Base-by-base conservation (phyloP, 495 filamentous ascomycete species). In the Haplographium delicatum region DNA sequence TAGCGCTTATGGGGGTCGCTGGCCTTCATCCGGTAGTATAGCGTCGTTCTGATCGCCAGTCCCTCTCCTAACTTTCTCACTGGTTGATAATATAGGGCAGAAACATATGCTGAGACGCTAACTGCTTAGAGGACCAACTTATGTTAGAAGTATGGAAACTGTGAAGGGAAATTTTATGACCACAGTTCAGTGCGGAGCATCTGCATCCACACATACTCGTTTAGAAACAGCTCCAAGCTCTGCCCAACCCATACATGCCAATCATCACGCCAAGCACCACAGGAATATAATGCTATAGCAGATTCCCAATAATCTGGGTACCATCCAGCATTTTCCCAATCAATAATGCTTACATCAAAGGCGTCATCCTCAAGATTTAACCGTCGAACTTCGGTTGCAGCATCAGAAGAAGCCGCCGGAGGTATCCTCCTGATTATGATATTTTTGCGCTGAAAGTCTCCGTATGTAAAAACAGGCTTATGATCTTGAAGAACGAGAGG, bases 281-380 rank as follows among this genome's bases (percentile, higher is more conserved):
- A 59, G 51, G 58, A 30, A 60, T 56, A 63, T 57, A 68, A 55
- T 27, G 64, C 60, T 46, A 40, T 57, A 44, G 46, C 51, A 51
- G 60, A 61, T 59, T 67, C 63, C 61, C 63, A 64, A 56, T 65
- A 67, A 30, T 51, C 61, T 34, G 64, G 66, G 57, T 63, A 67
- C 66, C 66, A 68, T 24, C 58, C 59, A 49, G 64, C 56, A 56
- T 33, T 55, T 50, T 68, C 64, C 64, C 64, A 67, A 54, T 68
- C 64, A 44, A 68, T 62, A n/a, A 68, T 53, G 24, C 59, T 50
- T 26, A 51, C 15, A 7, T 40, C 45, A 34, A 42, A 54, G 19
- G 47, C 49, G 34, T 54, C 31, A 35, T 20, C 16, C 13, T 47
- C 20, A 11, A 35, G 25, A 45, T 16, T 28, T 30, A 31, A 45